Evolutionary conservation across 192 early-diverging fungal species (phyloP).

Genomic region (Rhizoclosmatium sp.): DNA sequence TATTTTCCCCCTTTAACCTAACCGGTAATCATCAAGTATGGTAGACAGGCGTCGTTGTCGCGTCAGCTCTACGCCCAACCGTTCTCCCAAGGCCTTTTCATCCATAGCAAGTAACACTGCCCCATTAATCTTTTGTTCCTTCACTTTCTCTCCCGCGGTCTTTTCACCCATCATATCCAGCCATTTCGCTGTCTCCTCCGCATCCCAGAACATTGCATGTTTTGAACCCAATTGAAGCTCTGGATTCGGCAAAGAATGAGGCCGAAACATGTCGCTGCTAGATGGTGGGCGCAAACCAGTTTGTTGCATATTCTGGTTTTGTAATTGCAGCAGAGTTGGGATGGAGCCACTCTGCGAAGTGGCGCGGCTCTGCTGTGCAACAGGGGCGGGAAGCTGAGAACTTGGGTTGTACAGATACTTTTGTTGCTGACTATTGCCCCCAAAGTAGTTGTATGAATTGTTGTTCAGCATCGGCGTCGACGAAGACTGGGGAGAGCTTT

Average conservation of each 20-base stretch:
- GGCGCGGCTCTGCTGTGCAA: not conserved
- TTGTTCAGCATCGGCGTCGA: conserved; percentile 25
- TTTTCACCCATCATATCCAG: conserved; percentile 29
- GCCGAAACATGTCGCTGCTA: not conserved
- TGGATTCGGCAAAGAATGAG: conserved; percentile 2
- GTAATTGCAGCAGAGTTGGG: not conserved
- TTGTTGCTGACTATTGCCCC: not conserved
- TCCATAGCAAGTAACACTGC: conserved; percentile 5
- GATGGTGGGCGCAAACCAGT: not conserved
- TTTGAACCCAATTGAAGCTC: conserved; percentile 15
- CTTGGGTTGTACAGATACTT: conserved; percentile 5
- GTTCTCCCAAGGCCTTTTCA: conserved; percentile 17
- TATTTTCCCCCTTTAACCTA: not conserved
- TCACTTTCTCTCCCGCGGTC: not conserved
- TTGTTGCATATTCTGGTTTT: not conserved
- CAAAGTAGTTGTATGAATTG: not conserved
- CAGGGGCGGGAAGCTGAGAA: not conserved
- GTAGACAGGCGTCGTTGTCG: conserved; percentile 3
- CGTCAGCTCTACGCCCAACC: conserved; percentile 5
- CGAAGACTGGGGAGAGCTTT: conserved; percentile 16
- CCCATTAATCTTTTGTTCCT: conserved; percentile 25
- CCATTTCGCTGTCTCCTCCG: conserved; percentile 26
- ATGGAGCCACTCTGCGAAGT: not conserved
- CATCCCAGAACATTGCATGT: conserved; percentile 35
- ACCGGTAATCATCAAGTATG: conserved; percentile 30